Evolutionary conservation across 2,329 filamentous ascomycete species (phyloP).

Genomic region (Apiospora sp.): DNA sequence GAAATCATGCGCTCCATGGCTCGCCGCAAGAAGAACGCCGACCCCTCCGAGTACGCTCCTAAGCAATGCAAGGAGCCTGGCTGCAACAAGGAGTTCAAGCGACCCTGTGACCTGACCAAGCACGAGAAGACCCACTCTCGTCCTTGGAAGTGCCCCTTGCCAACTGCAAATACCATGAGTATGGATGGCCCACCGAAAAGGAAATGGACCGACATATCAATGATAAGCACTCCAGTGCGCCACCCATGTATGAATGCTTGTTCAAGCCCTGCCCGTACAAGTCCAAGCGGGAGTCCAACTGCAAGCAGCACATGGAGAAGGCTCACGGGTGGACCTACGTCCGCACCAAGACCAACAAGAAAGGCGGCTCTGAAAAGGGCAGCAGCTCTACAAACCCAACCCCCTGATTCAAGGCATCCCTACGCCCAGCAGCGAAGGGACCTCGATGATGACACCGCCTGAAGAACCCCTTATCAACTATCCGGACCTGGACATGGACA

Average conservation of each 20-base stretch:
- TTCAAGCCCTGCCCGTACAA: conserved; percentile 89
- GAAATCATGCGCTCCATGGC: conserved; percentile 92
- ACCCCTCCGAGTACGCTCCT: conserved; percentile 81
- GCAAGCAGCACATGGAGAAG: conserved; percentile 99
- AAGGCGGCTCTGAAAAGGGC: conserved; percentile 43
- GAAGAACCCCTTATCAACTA: conserved; percentile 52
- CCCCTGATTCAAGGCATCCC: conserved; percentile 67
- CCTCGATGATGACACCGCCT: conserved; percentile 66
- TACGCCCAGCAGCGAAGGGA: conserved; percentile 67
- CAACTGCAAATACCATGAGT: conserved; percentile 87
- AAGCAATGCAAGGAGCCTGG: conserved; percentile 78
- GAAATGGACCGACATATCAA: conserved; percentile 96
- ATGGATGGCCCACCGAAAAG: conserved; percentile 97
- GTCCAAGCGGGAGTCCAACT: conserved; percentile 95
- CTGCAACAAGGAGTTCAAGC: conserved; percentile 93
- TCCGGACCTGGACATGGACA: conserved; percentile 50
- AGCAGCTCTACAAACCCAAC: conserved; percentile 59
- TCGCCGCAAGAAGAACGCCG: conserved; percentile 91
- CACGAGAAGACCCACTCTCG: conserved; percentile 98
- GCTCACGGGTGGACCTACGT: conserved; percentile 90
- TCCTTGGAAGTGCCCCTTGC: conserved; percentile 87
- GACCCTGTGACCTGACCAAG: conserved; percentile 96
- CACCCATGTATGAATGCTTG: conserved; percentile 83
- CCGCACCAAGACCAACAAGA: conserved; percentile 90
- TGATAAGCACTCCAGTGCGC: conserved; percentile 88